Conservation (phyloP, 257 asterid genomes). For the Primulina eburnea region DNA sequence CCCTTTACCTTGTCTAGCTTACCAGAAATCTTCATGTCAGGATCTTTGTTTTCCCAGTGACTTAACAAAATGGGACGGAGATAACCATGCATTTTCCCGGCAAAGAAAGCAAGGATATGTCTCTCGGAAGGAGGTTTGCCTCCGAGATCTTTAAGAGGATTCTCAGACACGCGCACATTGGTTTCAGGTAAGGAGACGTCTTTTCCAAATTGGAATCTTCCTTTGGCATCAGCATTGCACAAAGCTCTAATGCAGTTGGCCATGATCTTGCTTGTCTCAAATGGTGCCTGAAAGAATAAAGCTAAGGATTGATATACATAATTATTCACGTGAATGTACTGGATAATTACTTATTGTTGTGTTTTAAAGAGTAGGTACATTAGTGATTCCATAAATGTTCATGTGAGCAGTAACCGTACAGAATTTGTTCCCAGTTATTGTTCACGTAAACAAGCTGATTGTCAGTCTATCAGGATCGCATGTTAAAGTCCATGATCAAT, state of each 20-base stretch:
- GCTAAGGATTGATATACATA: background rate
- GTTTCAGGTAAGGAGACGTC: constrained; percentile 73
- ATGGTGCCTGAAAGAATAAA: constrained; percentile 56
- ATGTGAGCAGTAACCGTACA: background rate
- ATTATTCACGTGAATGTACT: background rate
- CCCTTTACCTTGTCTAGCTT: constrained; percentile 27
- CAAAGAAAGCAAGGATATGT: constrained; percentile 63
- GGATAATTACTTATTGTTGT: background rate
- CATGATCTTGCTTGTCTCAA: constrained; percentile 62
- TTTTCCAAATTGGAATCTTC: constrained; percentile 56
- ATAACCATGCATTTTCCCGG: constrained; percentile 75
- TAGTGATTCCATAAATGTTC: background rate
- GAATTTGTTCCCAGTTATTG: background rate
- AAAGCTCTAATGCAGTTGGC: constrained; percentile 59
- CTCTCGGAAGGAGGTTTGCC: constrained; percentile 61
- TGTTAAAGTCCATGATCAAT: background rate
- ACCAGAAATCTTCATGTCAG: constrained; percentile 62
- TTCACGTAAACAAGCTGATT: background rate
- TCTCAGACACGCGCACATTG: constrained; percentile 28
- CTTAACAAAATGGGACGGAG: constrained; percentile 59
- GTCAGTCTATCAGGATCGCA: background rate
- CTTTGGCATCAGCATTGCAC: constrained; percentile 64
- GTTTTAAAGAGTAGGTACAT: background rate
- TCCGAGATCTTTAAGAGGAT: constrained; percentile 39
- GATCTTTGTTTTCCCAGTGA: constrained; percentile 69